Percentiles rank a stretch among this genome's conserved stretches.
These are phyloP conservation scores for Zopfia rhizophila DNA, from an alignment of 2,329 filamentous ascomycete species.

Conservation along the genomic window DNA sequence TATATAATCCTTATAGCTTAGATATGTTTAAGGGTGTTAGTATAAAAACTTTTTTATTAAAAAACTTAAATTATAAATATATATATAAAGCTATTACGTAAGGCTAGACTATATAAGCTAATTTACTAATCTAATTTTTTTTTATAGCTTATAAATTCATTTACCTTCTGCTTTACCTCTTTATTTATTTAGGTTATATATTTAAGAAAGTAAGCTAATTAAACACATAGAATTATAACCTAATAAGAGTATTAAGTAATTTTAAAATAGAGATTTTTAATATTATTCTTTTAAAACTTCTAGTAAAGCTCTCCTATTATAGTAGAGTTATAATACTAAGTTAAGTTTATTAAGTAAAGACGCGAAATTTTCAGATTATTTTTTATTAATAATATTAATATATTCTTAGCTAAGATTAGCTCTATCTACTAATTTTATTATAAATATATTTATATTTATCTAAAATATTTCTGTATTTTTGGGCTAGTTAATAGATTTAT, in stretches of 20 bases:
- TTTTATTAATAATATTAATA: neutral
- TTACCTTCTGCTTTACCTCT: constrained; percentile 7
- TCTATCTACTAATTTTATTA: constrained; percentile 9
- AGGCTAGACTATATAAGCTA: constrained; percentile 4
- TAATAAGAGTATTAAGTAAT: no score
- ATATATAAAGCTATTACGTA: constrained; percentile 3
- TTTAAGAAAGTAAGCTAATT: no score
- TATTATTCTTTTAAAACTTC: no score
- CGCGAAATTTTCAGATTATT: neutral
- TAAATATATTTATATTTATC: no score
- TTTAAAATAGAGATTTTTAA: no score
- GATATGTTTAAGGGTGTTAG: no score
- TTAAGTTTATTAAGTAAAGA: constrained; percentile 1
- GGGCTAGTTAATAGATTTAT: constrained; percentile 9
- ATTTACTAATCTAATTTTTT: no score
- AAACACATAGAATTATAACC: no score
- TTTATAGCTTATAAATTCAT: constrained; percentile 3
- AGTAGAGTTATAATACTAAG: constrained; percentile 4
- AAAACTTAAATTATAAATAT: constrained; percentile 4
- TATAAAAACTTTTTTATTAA: no score
- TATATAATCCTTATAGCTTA: no score
- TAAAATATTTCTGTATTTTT: constrained; percentile 6
- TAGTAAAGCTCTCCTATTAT: no score
- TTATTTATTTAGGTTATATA: constrained; percentile 1
- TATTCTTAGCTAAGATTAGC: neutral